phyloP scores from a whole-genome alignment of 2,329 filamentous ascomycete genomes.

The Phialophora macrospora region DNA sequence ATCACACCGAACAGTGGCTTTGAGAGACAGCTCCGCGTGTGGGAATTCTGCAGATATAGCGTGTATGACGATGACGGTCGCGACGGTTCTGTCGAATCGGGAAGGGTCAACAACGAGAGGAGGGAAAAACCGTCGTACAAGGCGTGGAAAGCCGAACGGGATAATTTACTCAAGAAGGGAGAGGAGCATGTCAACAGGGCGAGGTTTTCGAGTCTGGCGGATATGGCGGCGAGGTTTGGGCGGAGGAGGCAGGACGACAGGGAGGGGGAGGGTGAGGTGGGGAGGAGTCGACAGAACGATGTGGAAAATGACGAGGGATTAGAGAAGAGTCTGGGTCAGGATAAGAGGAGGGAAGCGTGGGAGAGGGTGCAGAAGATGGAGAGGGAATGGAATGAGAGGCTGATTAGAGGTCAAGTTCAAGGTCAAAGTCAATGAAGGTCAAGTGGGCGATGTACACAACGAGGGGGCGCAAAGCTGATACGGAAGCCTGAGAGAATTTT shows the following conservation, averaged over 20 bases:
- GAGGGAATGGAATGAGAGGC: slow-evolving; percentile 16
- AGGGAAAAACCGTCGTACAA: slow-evolving; percentile 15
- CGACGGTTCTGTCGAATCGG: not conserved
- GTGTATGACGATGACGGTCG: not conserved
- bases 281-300: not conserved
- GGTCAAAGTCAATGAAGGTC: slow-evolving; percentile 1
- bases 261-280: not conserved
- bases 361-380: slow-evolving; percentile 15
- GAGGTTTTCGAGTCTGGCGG: slow-evolving; percentile 11
- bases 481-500: not conserved
- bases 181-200: slow-evolving; percentile 18
- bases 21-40: slow-evolving; percentile 35
- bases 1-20: slow-evolving; percentile 38
- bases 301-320: not conserved
- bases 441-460: not conserved
- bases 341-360: slow-evolving; percentile 4
- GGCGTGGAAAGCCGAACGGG: slow-evolving; percentile 17
- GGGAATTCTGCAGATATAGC: slow-evolving; percentile 25
- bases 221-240: slow-evolving; percentile 14
- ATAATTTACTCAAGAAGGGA: slow-evolving; percentile 8
- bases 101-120: not conserved
- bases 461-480: not conserved
- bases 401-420: slow-evolving; percentile 6
- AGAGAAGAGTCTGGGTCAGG: not conserved
- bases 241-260: slow-evolving; percentile 3